Percentiles rank a stretch among this genome's conserved stretches.
phyloP scores from a whole-genome alignment of 1,284 basidiomycete species.

The Leccinum huronense region DNA sequence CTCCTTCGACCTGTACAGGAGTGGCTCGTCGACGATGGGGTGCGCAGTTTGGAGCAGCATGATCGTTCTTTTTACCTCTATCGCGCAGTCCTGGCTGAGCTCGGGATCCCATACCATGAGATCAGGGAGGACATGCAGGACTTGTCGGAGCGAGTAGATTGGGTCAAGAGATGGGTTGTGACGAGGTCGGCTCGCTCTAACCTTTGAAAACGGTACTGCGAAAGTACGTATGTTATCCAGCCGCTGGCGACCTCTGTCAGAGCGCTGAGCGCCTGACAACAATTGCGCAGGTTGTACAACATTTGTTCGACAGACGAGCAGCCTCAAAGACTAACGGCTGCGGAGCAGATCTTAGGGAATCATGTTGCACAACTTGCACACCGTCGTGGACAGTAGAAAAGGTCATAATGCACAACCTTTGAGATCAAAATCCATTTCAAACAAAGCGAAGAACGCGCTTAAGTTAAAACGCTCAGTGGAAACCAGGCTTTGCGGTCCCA shows the following conservation, averaged over 20 bases:
- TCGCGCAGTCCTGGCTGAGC: conserved; percentile 39
- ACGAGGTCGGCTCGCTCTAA: conserved; percentile 6
- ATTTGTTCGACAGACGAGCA: neutral
- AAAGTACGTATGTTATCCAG: conserved; percentile 3
- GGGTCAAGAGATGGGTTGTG: conserved; percentile 22
- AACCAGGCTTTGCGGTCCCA: conserved; percentile 23
- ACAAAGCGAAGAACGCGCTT: conserved; percentile 5
- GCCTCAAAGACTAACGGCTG: neutral
- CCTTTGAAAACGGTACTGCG: conserved; percentile 11
- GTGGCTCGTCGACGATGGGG: conserved; percentile 63
- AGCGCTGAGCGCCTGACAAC: conserved; percentile 5
- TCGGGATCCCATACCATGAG: conserved; percentile 47
- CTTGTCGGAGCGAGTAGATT: conserved; percentile 33
- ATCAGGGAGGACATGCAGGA: conserved; percentile 45
- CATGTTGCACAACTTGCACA: neutral
- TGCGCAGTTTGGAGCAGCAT: conserved; percentile 54
- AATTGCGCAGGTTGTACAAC: neutral
- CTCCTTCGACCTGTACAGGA: conserved; percentile 54
- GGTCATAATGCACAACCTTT: conserved; percentile 32
- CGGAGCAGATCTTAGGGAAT: conserved; percentile 8
- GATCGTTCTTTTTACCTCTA: conserved; percentile 43
- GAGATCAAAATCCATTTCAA: conserved; percentile 22
- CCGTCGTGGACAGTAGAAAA: conserved; percentile 25
- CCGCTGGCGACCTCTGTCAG: neutral
- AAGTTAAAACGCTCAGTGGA: conserved; percentile 10